Conservation (phyloP, 78 protist genomes). For the Dictyostelium intermedium region DNA sequence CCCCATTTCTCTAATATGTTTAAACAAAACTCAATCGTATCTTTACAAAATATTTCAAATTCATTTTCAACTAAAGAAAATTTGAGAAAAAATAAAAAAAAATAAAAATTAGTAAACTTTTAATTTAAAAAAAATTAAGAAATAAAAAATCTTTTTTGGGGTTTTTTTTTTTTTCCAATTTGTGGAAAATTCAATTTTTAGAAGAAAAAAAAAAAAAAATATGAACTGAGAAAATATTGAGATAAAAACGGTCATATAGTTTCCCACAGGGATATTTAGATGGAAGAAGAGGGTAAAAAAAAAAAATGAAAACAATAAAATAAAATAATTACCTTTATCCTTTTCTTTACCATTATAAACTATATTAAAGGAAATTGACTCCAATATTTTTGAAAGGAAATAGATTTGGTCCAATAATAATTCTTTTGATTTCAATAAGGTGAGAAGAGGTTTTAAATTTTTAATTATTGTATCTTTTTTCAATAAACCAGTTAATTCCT, state of each 20-base stretch:
- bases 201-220: not conserved
- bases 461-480: not conserved
- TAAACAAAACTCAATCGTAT: slow-evolving; percentile 39
- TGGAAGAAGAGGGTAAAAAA: not conserved
- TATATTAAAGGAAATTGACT: slow-evolving; percentile 35
- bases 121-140: not conserved
- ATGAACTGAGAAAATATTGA: not conserved
- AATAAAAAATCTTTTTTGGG: too few species aligned
- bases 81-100: not conserved
- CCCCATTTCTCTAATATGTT: slow-evolving; percentile 52
- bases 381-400: slow-evolving; percentile 26
- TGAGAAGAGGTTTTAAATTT: not conserved
- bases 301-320: not conserved
- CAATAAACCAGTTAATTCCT: not conserved
- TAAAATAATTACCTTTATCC: slow-evolving; percentile 5
- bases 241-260: not conserved
- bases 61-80: not conserved
- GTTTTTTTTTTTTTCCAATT: too few species aligned
- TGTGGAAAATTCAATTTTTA: not conserved
- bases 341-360: slow-evolving; percentile 9
- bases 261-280: too few species aligned
- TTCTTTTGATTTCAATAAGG: not conserved
- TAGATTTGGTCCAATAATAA: not conserved
- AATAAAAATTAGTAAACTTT: not conserved
- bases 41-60: slow-evolving; percentile 31